Evolutionary conservation across 305 asterid species (phyloP), one percentile per base, ranked within the genome.

Genomic region (Andrographis paniculata): DNA sequence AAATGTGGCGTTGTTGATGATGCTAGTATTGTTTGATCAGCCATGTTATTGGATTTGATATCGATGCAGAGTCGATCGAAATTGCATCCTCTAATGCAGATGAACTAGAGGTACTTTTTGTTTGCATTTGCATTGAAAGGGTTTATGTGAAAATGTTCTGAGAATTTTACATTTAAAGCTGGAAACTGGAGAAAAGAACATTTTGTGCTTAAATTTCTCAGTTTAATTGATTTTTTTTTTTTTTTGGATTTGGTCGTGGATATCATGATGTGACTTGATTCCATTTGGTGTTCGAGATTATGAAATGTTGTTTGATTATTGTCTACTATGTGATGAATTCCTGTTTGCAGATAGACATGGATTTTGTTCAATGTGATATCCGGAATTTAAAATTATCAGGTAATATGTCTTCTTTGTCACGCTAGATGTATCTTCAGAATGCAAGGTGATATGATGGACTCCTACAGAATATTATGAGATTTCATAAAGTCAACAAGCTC

Each of bases 71-170:
- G 31, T 82, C 95, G 46, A 86, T 89, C 43, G 87, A 85, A 67
- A 89, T 85, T 67, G 98, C 96, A 15, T 61, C 73, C 28, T 69
- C 73, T 42, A 89, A 85, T 60, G 94, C 94, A 3, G 82, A 78
- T 17, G 88, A 82, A 33, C 80, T 89, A 20, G 96, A 89, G 75
- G 97, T 87, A 70, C 52, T 51, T 17, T 18, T 53, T 20, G 15
- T n/a, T 20, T n/a, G n/a, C 14, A 17, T n/a, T 5, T 11, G 23
- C 20, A 14, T 52, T 23, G 48, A 15, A 1, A 43, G 52, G 60
- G 52, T 36, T 14, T 41, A n/a, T 31, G 42, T 27, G 45, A 45
- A 14, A 28, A 18, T 31, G 44, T 3, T 38, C 15, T 48, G 24
- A 14, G 17, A 6, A 11, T 12, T 7, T 64, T 31, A 22, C 10